Evolutionary conservation across 495 filamentous ascomycete species (phyloP).

Genomic region (Aspergillus mulundensis): DNA sequence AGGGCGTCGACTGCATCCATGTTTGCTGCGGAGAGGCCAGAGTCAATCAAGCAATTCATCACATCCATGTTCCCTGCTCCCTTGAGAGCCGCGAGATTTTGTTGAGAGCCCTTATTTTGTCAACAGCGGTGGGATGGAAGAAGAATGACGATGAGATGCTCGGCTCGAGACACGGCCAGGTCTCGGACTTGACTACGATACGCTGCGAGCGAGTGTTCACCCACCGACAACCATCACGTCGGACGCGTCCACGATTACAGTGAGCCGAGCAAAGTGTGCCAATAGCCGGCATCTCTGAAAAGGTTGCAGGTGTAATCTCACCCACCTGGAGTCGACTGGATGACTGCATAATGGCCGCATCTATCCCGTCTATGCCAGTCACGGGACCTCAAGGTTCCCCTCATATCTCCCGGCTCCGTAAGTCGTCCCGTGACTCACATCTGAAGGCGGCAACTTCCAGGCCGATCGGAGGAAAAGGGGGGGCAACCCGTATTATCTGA

Average conservation of each 20-base stretch:
- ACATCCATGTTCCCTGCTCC: slow-evolving; percentile 18
- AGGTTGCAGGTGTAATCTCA: too few species aligned
- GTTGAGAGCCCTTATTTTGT: not conserved
- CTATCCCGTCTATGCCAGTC: not conserved
- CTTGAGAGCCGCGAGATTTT: not conserved
- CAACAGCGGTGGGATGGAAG: not conserved
- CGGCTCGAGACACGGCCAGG: not conserved
- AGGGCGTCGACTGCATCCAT: slow-evolving; percentile 43
- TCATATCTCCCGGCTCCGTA: not conserved
- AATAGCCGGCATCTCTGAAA: not conserved
- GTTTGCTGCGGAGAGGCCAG: slow-evolving; percentile 22
- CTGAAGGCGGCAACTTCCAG: slow-evolving; percentile 5
- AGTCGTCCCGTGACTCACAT: not conserved
- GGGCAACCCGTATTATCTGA: not conserved
- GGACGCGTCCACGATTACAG: not conserved
- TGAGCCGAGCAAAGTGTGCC: not conserved
- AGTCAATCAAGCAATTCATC: slow-evolving; percentile 22
- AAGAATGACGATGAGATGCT: not conserved
- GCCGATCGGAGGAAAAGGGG: slow-evolving; percentile 4
- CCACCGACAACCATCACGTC: not conserved
- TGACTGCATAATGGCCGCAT: not conserved
- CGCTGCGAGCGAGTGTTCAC: not conserved
- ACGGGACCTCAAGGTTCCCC: not conserved
- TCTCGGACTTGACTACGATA: slow-evolving; percentile 5
- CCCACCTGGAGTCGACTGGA: not conserved